Percentiles rank a stretch among this genome's conserved stretches.
phyloP scores from a whole-genome alignment of 305 asterid genomes.

The Monarda citriodora region DNA sequence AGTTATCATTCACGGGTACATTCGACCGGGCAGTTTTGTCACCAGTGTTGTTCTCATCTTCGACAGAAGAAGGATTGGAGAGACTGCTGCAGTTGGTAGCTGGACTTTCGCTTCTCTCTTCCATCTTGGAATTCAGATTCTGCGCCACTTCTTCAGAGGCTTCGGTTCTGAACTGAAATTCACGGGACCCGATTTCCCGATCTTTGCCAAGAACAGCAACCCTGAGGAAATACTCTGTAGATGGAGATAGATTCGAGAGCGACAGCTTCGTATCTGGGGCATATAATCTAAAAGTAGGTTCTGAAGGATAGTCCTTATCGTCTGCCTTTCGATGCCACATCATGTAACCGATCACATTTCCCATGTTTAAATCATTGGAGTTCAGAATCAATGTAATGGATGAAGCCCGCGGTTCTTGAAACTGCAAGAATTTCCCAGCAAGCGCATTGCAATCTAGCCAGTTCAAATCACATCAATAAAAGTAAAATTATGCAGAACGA shows the following conservation, averaged over 20 bases:
- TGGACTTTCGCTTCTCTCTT: constrained; percentile 55
- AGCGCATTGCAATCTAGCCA: constrained; percentile 40
- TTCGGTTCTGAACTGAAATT: constrained; percentile 36
- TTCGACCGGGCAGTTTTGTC: constrained; percentile 35
- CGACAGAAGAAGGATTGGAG: constrained; percentile 87
- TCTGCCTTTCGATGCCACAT: constrained; percentile 66
- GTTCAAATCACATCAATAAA: constrained; percentile 18
- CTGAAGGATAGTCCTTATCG: constrained; percentile 43
- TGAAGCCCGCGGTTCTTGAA: constrained; percentile 58
- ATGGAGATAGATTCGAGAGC: constrained; percentile 48
- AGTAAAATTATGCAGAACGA: neutral
- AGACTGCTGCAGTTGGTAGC: constrained; percentile 73
- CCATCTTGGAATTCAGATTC: constrained; percentile 40
- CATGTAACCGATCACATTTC: constrained; percentile 56
- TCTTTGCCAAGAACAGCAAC: constrained; percentile 36
- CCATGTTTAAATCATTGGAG: constrained; percentile 36
- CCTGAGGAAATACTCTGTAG: constrained; percentile 51
- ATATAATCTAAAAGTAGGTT: constrained; percentile 41
- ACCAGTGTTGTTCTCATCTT: constrained; percentile 62
- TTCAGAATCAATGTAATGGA: constrained; percentile 47
- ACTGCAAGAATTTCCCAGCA: constrained; percentile 42
- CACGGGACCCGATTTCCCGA: constrained; percentile 36
- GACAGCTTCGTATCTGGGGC: constrained; percentile 39
- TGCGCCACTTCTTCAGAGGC: constrained; percentile 29
- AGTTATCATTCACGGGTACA: constrained; percentile 10